A percentile compares a stretch with the other conserved stretches of the same genome.
These are phyloP conservation scores for Serendipita vermifera DNA, from an alignment of 768 basidiomycete species.

Conservation along the genomic window DNA sequence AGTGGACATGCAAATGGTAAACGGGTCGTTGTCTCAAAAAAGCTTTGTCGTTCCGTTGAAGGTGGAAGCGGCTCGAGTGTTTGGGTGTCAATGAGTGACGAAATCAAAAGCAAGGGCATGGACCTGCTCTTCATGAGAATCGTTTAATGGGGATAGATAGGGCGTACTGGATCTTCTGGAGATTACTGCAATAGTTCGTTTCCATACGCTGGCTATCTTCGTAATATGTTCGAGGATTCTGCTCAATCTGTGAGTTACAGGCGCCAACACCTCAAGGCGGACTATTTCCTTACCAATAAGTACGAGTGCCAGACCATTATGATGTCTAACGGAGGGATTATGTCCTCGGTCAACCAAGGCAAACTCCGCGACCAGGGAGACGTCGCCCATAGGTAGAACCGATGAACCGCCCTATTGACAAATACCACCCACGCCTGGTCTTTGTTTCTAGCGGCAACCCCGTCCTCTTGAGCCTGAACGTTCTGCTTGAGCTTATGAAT, in stretches of 20 bases:
- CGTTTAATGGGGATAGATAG: not conserved
- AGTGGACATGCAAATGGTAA: not conserved
- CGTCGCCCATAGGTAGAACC: not conserved
- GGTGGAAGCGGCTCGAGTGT: not conserved
- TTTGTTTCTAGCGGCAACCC: not conserved
- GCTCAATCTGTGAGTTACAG: not conserved
- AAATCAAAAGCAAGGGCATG: not conserved
- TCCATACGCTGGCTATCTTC: not conserved
- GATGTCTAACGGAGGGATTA: constrained; percentile 14
- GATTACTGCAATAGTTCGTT: not conserved
- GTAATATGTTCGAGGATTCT: not conserved
- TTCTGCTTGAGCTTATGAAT: constrained; percentile 1
- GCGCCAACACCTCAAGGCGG: not conserved
- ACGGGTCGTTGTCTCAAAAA: not conserved
- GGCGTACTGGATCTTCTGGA: not conserved
- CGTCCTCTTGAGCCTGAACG: not conserved
- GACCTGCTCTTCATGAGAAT: not conserved
- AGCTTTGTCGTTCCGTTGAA: not conserved
- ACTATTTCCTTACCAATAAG: constrained; percentile 10
- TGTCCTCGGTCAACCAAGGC: not conserved
- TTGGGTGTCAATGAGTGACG: not conserved
- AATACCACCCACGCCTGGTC: constrained; percentile 7
- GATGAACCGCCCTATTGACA: constrained; percentile 1
- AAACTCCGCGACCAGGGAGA: not conserved
- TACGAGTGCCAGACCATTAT: constrained; percentile 18